Base-by-base conservation (phyloP, 371 early-diverging fungal species). In the Mycotypha africana region DNA sequence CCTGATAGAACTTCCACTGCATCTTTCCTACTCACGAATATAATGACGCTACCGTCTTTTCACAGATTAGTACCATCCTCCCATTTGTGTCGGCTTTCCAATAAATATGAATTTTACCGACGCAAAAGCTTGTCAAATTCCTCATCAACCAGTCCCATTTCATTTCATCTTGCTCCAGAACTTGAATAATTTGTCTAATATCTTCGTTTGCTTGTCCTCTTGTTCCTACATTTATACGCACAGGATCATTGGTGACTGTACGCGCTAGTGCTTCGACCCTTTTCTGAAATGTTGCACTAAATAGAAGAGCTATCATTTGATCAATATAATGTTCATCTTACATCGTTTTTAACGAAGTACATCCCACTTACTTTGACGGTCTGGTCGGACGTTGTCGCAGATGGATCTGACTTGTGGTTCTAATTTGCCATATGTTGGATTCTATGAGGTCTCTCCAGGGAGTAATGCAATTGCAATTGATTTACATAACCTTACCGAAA, bases 271-370 rank as follows among this genome's bases (percentile, higher is more conserved):
- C 59, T 58, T 94, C 90, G 16, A 99, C 97, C 56, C 89, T 88
- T 62, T 86, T 89, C 31, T 98, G 99, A 87, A 98, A 99, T 0
- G 99, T 99, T 0, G 99, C 99, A 66, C 94, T 93, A 86, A 98
- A 99, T 79, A 99, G 87, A 17, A 99, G 79, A 14, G 97, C 85
- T 84, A 56, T 48, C 21, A 16, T 36, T 16, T 2, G 7, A 23
- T 39, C 11, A 11, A 24, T 10, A 23, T 24, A 2, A 22, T n/a
- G 35, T 4, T 6, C 34, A 33, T 14, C 15, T 33, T 11, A n/a
- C 15, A 4, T n/a, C 34, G 10, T 14, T n/a, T 33, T 33, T 11
- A 6, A 33, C 15, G 34, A 33, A 25, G 24, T 40, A 33, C 15
- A 41, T 39, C 12, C 15, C 38, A 42, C 67, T 58, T 74, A 80